A percentile compares a stretch with the other conserved stretches of the same genome.
phyloP scores from a whole-genome alignment of 108 stramenopile genomes.

The Licmophora abbreviata region DNA sequence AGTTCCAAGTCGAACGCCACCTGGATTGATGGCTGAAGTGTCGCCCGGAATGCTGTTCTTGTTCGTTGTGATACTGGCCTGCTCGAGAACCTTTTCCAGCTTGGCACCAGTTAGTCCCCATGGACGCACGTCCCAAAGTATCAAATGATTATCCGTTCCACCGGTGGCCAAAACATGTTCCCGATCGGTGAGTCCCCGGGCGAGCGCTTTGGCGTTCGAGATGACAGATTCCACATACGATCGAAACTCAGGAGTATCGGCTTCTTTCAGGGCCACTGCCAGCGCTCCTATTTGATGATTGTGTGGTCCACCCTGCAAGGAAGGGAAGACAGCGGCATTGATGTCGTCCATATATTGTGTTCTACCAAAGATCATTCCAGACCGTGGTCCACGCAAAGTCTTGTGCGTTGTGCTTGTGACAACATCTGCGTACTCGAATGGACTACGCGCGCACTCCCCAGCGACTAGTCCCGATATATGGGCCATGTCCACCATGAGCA shows the following conservation, averaged over 20 bases:
- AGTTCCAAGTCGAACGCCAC: slow-evolving; percentile 97
- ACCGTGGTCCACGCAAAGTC: slow-evolving; percentile 96
- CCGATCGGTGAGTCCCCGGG: slow-evolving; percentile 54
- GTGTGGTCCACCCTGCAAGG: slow-evolving; percentile 99
- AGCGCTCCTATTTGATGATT: slow-evolving; percentile 97
- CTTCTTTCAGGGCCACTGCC: slow-evolving; percentile 97
- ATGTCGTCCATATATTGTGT: slow-evolving; percentile 86
- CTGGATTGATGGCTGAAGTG: slow-evolving; percentile 93
- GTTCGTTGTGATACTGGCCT: slow-evolving; percentile 94
- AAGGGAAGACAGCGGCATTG: slow-evolving; percentile 97
- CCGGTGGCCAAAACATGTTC: slow-evolving; percentile 94
- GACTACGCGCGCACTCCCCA: slow-evolving; percentile 76
- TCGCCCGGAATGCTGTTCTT: slow-evolving; percentile 98
- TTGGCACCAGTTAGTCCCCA: slow-evolving; percentile 94
- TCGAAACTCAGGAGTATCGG: slow-evolving; percentile 81
- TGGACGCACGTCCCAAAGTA: slow-evolving; percentile 97
- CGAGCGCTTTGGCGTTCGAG: slow-evolving; percentile 89
- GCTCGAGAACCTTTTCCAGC: slow-evolving; percentile 93
- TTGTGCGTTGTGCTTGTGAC: slow-evolving; percentile 99
- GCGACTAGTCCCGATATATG: slow-evolving; percentile 99
- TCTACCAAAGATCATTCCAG: slow-evolving; percentile 98
- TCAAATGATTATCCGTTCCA: slow-evolving; percentile 98
- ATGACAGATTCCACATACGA: slow-evolving; percentile 80
- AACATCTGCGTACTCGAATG: slow-evolving; percentile 96
- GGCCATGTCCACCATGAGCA: slow-evolving; percentile 99